Conservation (phyloP, 164 flowering plant genomes). For the Aristolochia contorta region DNA sequence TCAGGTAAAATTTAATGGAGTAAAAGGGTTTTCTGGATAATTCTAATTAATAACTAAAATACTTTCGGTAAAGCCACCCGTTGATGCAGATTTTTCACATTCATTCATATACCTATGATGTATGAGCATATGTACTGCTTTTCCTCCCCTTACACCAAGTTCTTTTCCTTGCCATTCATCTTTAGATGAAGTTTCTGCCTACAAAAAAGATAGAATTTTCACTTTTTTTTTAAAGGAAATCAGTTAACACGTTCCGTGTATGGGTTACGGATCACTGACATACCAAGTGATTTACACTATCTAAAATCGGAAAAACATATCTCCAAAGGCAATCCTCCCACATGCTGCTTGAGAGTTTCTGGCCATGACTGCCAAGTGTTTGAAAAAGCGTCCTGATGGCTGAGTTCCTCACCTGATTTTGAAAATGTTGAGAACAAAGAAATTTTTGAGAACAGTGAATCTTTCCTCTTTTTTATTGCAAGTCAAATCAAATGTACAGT, state of each 20-base stretch:
- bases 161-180: slow-evolving; percentile 99
- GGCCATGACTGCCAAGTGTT: slow-evolving; percentile 92
- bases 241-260: not conserved
- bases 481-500: too few relatives aligned
- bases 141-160: slow-evolving; percentile 91
- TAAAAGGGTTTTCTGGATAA: too few relatives aligned
- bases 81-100: too few relatives aligned
- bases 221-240: slow-evolving; percentile 1
- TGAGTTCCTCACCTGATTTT: slow-evolving; percentile 79
- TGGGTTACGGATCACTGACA: slow-evolving; percentile 9
- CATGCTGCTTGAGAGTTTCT: slow-evolving; percentile 81
- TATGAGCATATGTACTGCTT: slow-evolving; percentile 99
- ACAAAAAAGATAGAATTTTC: slow-evolving; percentile 1
- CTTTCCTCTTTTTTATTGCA: too few relatives aligned
- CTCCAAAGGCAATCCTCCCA: slow-evolving; percentile 98
- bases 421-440: slow-evolving; percentile 2
- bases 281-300: slow-evolving; percentile 84
- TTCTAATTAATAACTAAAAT: too few relatives aligned
- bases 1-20: not conserved
- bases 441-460: too few relatives aligned
- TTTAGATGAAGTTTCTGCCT: slow-evolving; percentile 94
- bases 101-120: slow-evolving; percentile 70
- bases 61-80: too few relatives aligned
- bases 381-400: slow-evolving; percentile 94
- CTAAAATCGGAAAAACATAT: slow-evolving; percentile 80